Conservation (phyloP, 306 rosid genomes). For the Mimosa bimucronata region DNA sequence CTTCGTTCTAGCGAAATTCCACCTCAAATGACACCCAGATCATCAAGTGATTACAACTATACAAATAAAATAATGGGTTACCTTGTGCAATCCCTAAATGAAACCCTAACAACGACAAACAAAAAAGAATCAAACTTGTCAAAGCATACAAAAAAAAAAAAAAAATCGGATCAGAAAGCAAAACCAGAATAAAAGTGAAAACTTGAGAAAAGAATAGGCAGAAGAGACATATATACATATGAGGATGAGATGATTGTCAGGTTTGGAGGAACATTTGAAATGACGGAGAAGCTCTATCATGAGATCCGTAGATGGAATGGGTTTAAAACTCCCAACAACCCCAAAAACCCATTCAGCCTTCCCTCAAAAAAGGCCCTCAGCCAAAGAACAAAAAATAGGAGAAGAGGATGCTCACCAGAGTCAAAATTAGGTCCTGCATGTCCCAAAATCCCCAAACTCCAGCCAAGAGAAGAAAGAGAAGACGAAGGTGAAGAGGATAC, state of each 20-base stretch:
- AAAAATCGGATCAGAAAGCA: conserved; percentile 55
- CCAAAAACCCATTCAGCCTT: too few species aligned
- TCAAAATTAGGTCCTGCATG: too few species aligned
- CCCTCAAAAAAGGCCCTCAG: too few species aligned
- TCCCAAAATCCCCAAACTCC: too few species aligned
- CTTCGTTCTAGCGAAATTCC: not conserved
- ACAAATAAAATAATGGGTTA: not conserved
- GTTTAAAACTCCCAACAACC: too few species aligned
- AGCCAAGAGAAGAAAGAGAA: too few species aligned
- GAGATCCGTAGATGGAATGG: conserved; percentile 83
- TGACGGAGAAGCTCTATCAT: conserved; percentile 92
- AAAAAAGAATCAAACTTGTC: conserved; percentile 17
- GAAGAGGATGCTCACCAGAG: too few species aligned
- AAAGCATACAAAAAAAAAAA: not conserved
- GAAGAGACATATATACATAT: conserved; percentile 48
- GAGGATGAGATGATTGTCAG: conserved; percentile 96
- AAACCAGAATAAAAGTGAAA: conserved; percentile 30
- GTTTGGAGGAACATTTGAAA: conserved; percentile 77
- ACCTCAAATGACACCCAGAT: not conserved
- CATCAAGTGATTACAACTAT: not conserved
- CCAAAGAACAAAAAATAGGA: too few species aligned
- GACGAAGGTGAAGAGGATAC: too few species aligned
- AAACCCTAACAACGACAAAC: conserved; percentile 26
- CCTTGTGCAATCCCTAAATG: not conserved
- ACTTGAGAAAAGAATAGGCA: not conserved